These are phyloP conservation scores for Phyllosticta ampelicida DNA, from an alignment of 2,329 filamentous ascomycete genomes.

Conservation along the genomic window DNA sequence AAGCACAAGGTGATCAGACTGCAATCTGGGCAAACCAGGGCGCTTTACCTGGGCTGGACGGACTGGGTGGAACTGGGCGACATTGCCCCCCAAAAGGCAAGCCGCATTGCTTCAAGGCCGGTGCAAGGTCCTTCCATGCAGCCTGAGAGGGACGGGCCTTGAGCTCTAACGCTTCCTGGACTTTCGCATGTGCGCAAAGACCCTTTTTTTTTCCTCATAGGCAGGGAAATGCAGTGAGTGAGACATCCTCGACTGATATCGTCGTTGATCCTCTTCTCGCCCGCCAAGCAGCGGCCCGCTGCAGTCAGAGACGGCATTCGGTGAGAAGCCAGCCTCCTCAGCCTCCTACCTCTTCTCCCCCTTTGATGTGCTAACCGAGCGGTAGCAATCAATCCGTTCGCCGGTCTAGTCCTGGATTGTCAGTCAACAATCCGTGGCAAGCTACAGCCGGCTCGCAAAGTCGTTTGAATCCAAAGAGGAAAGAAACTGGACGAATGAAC, in stretches of 20 bases:
- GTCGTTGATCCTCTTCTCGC: neutral
- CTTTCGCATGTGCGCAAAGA: neutral
- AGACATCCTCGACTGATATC: neutral
- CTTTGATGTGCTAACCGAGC: neutral
- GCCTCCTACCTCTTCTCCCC: neutral
- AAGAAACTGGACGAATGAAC: neutral
- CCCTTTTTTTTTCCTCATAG: neutral
- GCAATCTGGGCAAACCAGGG: conserved; percentile 1
- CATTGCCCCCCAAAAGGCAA: neutral
- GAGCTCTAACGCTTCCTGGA: neutral
- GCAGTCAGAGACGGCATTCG: neutral
- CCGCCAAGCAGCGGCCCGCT: neutral
- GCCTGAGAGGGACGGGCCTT: neutral
- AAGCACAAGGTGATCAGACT: neutral
- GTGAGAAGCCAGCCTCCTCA: neutral
- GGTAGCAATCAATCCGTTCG: conserved; percentile 1
- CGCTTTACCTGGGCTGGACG: neutral
- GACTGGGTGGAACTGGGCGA: neutral
- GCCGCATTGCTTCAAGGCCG: neutral
- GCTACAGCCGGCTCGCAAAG: neutral
- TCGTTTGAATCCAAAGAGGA: neutral
- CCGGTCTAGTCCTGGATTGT: conserved; percentile 6
- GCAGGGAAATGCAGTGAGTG: neutral
- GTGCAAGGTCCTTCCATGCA: conserved; percentile 1
- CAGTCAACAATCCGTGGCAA: conserved; percentile 4